These are phyloP conservation scores for Lecanicillium sp. DNA, from an alignment of 2,329 filamentous ascomycete genomes.

Conservation along the genomic window DNA sequence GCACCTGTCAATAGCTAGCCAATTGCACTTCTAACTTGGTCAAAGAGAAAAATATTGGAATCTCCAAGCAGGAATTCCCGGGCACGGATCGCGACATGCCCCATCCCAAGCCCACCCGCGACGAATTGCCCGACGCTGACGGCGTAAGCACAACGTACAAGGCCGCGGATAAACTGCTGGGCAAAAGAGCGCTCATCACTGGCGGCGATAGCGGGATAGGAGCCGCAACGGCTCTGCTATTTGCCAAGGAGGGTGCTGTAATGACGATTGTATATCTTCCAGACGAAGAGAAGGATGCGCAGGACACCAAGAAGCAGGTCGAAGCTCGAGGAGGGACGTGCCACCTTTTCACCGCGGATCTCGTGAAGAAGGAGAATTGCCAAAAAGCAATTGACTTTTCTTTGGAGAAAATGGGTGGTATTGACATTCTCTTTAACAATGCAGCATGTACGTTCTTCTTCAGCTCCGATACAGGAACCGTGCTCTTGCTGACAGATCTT, in stretches of 20 bases:
- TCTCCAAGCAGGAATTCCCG: conserved; percentile 33
- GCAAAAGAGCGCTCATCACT: conserved; percentile 71
- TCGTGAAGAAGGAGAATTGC: conserved; percentile 61
- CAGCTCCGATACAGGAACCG: conserved; percentile 2
- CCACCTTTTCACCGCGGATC: conserved; percentile 54
- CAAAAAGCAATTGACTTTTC: conserved; percentile 61
- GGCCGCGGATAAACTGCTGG: conserved; percentile 66
- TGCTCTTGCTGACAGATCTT: background rate
- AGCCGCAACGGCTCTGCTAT: conserved; percentile 66
- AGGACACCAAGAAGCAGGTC: conserved; percentile 64
- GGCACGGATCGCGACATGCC: conserved; percentile 41
- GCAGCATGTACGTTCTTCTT: conserved; percentile 54
- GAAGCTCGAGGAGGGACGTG: conserved; percentile 61
- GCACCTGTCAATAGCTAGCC: background rate
- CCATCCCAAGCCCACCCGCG: conserved; percentile 49
- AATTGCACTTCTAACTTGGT: background rate
- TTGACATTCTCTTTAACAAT: conserved; percentile 72
- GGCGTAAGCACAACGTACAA: conserved; percentile 65
- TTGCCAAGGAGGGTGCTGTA: conserved; percentile 73
- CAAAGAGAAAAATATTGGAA: conserved; percentile 20
- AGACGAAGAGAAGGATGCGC: conserved; percentile 68
- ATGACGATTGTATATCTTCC: conserved; percentile 67
- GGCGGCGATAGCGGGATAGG: conserved; percentile 77
- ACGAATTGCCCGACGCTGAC: conserved; percentile 59
- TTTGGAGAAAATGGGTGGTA: conserved; percentile 54